Evolutionary conservation across 1,284 basidiomycete genomes (phyloP), one percentile per base, ranked within the genome.

Genomic region (Tilletiaria anomala): DNA sequence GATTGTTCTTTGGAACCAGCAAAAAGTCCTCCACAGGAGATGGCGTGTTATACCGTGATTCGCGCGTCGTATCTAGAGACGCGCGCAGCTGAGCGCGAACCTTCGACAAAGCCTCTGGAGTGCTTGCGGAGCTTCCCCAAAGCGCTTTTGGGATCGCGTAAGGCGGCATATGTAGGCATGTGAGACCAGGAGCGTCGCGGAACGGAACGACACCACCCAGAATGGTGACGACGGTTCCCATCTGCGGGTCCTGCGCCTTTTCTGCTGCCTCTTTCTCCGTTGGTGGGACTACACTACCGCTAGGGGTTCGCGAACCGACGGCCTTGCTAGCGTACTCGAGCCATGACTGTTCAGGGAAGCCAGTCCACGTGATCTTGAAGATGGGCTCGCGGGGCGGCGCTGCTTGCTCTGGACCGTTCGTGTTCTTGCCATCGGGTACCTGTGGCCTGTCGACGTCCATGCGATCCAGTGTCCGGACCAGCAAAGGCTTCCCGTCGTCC

Each of bases 291-390:
- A n/a, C n/a, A n/a, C n/a, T n/a, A n/a, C n/a, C n/a, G n/a, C n/a
- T n/a, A n/a, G n/a, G n/a, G n/a, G n/a, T 29, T 8, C 26, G 8
- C 19, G 37, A 32, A 11, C 41, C 42, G 3, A 41, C 47, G 15
- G 38, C 45, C 31, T 54, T 44, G 35, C 50, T 47, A 1, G 55
- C 55, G 43, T 47, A 44, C 17, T 50, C 45, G 16, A 53, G 48
- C 61, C 61, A 65, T 24, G 50, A 41, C 37, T 56, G 51, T 18
- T 48, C 50, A 1, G 59, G 53, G 22, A 64, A 64, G 19, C 48
- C 55, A 17, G 68, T 61, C 88, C 88, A 93, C 0, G 80, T 71
- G 4, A 93, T 72, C 65, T 85, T 87, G 73, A 84, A 89, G 34
- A 94, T 78, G 1, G 87, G 84, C 62, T 91, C 86, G 12, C 48